Base-by-base conservation (phyloP, 1,284 basidiomycete genomes). In the Coniferiporia sulphurascens region DNA sequence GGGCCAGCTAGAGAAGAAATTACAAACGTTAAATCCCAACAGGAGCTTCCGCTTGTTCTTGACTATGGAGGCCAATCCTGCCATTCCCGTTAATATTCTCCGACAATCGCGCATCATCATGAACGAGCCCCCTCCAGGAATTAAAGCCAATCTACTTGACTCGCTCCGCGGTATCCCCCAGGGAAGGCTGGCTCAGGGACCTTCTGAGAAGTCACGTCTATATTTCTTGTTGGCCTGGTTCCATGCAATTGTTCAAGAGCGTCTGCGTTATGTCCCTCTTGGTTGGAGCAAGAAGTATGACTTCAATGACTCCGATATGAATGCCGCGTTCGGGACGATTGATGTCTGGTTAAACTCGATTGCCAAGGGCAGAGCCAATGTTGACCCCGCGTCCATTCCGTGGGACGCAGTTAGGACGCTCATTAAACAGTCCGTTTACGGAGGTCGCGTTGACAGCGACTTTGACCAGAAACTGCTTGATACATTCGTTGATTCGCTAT, bases 211-310 rank as follows among this genome's bases (percentile, higher is more conserved):
- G 72, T 80, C 87, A 15, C 85, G 95, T 4, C 72, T 97, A 27
- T 95, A 95, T 73, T 95, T 95, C 86, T 76, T 97, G 43, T 83
- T 98, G n/a, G 92, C 95, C 2, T 98, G 95, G 95, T 95, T 98
- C 85, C 95, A 98, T 69, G 94, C 95, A 15, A 84, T 98, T 22
- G 87, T 98, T 0, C 95, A 97, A 74, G 95, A 98, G 73, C 92
- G 95, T 65, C 79, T 98, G 22, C 91, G 95, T 46, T 98, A 97
- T 70, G 90, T 89, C 8, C 95, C 95, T 4, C 79, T 98, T 22
- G 95, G 95, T 0, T 98, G 95, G 93, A 94, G 89, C 70, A 94
- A 97, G 75, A 81, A 82, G 0, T 98, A 98, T 74, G 95, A 98
- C 72, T 98, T 98, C 82, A 98, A 98, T 73, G 94, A 98, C 71